These are phyloP conservation scores for Penicillium paxilli DNA, from an alignment of 495 filamentous ascomycete genomes.

Conservation along the genomic window DNA sequence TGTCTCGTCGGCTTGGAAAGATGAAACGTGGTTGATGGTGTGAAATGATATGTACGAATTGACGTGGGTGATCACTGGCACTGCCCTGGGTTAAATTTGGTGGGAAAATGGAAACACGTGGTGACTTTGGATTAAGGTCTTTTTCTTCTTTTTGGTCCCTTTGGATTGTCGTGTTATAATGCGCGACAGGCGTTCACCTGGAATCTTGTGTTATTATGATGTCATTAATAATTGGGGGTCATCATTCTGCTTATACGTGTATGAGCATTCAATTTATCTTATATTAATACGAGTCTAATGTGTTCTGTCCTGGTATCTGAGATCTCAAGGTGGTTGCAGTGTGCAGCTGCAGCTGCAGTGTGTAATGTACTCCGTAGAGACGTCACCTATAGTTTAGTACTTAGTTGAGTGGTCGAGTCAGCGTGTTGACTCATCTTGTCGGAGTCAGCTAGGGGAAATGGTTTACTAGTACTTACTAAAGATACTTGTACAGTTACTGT, in stretches of 20 bases:
- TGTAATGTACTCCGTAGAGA: no score
- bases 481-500: no score
- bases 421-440: no score
- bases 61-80: neutral
- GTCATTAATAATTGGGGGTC: slow-evolving; percentile 24
- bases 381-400: no score
- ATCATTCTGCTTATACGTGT: slow-evolving; percentile 8
- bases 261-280: slow-evolving; percentile 5
- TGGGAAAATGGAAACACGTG: slow-evolving; percentile 1
- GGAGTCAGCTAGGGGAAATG: no score
- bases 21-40: neutral
- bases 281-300: neutral
- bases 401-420: no score
- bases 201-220: slow-evolving; percentile 13
- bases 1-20: neutral
- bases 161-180: no score
- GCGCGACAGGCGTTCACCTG: neutral
- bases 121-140: neutral
- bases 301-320: no score
- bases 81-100: neutral
- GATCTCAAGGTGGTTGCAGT: no score
- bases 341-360: no score
- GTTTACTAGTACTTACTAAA: no score
- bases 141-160: neutral
- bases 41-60: neutral